Evolutionary conservation across 2,329 filamentous ascomycete genomes (phyloP), one percentile per base, ranked within the genome.

Genomic region (Sarocladiaceae sp.): DNA sequence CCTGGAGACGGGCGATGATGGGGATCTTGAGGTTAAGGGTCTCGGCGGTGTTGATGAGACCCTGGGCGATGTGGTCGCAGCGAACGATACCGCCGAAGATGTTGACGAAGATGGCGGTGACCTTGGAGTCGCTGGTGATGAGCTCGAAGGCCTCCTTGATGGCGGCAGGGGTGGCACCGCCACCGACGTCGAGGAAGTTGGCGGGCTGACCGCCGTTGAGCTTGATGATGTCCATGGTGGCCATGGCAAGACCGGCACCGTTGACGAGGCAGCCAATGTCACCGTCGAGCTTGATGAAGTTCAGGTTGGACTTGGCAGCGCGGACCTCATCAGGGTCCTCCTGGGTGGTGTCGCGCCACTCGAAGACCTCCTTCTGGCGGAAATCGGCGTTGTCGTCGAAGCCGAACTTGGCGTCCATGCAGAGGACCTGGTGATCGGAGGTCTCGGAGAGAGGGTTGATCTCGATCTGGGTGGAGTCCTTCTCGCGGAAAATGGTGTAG

Each of bases 211-310:
- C 93, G 57, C 93, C 93, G 73, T 97, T 98, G 52, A 98, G 81
- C 82, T 98, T 97, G 80, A 98, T 98, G 69, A 98, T 97, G 70
- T 98, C 93, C 93, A 98, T 98, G 66, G 93, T 98, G 52, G 93
- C 93, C 93, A 98, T 98, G 71, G 93, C 93, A 55, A 98, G 85
- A 74, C 93, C 93, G 60, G 93, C 93, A 66, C 93, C 93, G 74
- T 98, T 98, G 74, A 98, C 93, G 57, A 97, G 78, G 76, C 93
- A 98, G 70, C 93, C 93, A 65, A 98, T 98, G 66, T 98, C 93
- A 65, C 93, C 93, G 64, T 97, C 93, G 50, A 98, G 85, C 82
- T 98, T 98, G 80, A 98, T 98, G 76, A 98, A 98, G 82, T 98
- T 98, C 56, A 98, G 82, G 60, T 88, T 88, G 55, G 82, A 90